Base-by-base conservation (phyloP, 2,329 filamentous ascomycete species). In the Fusarium virguliforme region DNA sequence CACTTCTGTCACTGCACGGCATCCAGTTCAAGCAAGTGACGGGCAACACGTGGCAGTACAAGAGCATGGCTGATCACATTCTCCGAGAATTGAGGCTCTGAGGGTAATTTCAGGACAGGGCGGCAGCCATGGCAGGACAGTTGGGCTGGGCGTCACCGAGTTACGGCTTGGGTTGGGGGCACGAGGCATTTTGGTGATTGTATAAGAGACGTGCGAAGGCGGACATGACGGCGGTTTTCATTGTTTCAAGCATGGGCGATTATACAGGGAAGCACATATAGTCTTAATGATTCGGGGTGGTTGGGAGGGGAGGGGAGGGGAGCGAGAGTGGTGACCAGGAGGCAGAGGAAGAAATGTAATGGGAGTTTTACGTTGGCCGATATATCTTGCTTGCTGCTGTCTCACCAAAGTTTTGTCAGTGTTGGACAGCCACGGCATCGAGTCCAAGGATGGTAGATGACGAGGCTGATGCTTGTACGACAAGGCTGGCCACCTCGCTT, bases 11-110 rank as follows among this genome's bases (percentile, higher is more conserved):
- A 43, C 83, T 99, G 63, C 95, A 99, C 78, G 96, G 96, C 54
- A 95, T 99, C 68, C 96, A 98, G 80, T 99, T 99, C 85, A 99
- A 99, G 87, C 94, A 96, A 79, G 91, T 98, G 74, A 90, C 93
- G 63, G 95, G 96, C 37, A 95, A 97, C 65, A 98, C 96, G 64
- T 98, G 95, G 95, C 95, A 98, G 81, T 99, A 97, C 84, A 97
- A 98, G 85, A 95, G 94, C 78, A 97, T 98, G 94, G 96, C 96
- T 37, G 95, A 97, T 81, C 94, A 94, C 76, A 98, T 99, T 76
- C 85, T 99, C 74, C 90, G 92, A 78, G 94, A 96, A 80, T 83
- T 99, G 74, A 90, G 91, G 78, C 87, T 98, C 70, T 97, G 83
- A 84, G n/a, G 18, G 43, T 40, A 30, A 34, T 70, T 57, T 30